Evolutionary conservation across 2,329 filamentous ascomycete species (phyloP).

Genomic region (Akanthomyces dipterigenus): DNA sequence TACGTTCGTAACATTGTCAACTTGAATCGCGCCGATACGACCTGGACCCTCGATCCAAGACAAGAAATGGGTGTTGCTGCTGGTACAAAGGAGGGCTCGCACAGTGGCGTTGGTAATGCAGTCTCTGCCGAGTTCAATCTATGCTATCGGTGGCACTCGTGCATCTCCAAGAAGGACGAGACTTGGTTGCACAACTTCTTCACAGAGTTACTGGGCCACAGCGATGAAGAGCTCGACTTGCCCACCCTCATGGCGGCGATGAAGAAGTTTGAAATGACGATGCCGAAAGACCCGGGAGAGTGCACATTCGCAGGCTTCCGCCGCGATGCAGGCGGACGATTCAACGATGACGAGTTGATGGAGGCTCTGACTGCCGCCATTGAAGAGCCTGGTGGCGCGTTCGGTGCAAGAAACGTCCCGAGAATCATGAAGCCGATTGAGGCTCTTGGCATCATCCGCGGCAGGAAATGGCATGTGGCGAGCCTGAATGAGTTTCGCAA

Average conservation of each 20-base stretch:
- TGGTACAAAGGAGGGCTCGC: constrained; percentile 50
- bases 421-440: constrained; percentile 68
- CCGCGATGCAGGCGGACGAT: constrained; percentile 59
- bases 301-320: constrained; percentile 61
- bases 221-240: constrained; percentile 33
- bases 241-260: constrained; percentile 56
- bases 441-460: constrained; percentile 72
- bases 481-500: constrained; percentile 80
- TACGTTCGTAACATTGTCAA: constrained; percentile 76
- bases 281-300: constrained; percentile 54
- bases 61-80: constrained; percentile 54
- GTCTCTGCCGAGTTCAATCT: constrained; percentile 87
- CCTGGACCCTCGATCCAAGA: constrained; percentile 76
- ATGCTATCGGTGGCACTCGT: constrained; percentile 81
- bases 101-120: constrained; percentile 70
- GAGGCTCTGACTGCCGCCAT: constrained; percentile 61
- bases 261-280: constrained; percentile 56
- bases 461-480: constrained; percentile 68
- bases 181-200: constrained; percentile 72
- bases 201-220: constrained; percentile 45
- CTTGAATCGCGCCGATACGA: constrained; percentile 50
- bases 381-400: constrained; percentile 70
- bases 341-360: constrained; percentile 70
- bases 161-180: constrained; percentile 68
- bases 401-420: constrained; percentile 68